Percentiles rank a stretch among this genome's conserved stretches.
Evolutionary conservation across 495 filamentous ascomycete genomes (phyloP).

Genomic region (Trichoderma virens): DNA sequence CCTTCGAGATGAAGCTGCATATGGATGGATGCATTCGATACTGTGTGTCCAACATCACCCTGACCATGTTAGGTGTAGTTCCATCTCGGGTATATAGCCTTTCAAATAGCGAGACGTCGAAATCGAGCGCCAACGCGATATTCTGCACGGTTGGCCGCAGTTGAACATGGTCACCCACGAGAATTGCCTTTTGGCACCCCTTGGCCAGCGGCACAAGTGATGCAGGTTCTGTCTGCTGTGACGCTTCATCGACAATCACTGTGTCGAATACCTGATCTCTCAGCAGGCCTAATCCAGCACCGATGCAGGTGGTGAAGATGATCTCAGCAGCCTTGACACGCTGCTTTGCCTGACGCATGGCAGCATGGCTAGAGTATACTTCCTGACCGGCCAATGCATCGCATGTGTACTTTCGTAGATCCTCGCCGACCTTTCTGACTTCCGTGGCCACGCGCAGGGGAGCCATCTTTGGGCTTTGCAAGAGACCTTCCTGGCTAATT

Average conservation of each 20-base stretch:
- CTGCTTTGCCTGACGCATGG: constrained; percentile 33
- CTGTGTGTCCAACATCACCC: constrained; percentile 45
- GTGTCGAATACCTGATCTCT: constrained; percentile 36
- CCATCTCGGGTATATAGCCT: constrained; percentile 28
- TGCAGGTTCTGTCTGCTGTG: constrained; percentile 43
- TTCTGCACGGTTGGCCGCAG: constrained; percentile 41
- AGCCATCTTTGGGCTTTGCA: not conserved
- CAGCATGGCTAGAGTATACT: constrained; percentile 26
- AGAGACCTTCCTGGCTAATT: not conserved
- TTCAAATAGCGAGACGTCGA: constrained; percentile 45
- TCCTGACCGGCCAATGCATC: constrained; percentile 44
- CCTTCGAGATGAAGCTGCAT: constrained; percentile 35
- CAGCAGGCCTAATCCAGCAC: constrained; percentile 40
- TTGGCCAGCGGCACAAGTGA: constrained; percentile 43
- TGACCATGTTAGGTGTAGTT: constrained; percentile 13
- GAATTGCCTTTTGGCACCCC: constrained; percentile 37
- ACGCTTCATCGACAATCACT: constrained; percentile 46
- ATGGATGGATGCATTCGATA: constrained; percentile 46
- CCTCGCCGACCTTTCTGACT: constrained; percentile 36
- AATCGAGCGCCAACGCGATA: constrained; percentile 28
- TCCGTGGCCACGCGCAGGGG: constrained; percentile 40
- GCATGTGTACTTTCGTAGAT: constrained; percentile 36
- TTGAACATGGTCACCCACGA: constrained; percentile 49
- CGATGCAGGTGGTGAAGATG: constrained; percentile 45
- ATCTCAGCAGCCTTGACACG: constrained; percentile 32